Evolutionary conservation across 192 early-diverging fungal genomes (phyloP).

Genomic region (Geranomyces variabilis): DNA sequence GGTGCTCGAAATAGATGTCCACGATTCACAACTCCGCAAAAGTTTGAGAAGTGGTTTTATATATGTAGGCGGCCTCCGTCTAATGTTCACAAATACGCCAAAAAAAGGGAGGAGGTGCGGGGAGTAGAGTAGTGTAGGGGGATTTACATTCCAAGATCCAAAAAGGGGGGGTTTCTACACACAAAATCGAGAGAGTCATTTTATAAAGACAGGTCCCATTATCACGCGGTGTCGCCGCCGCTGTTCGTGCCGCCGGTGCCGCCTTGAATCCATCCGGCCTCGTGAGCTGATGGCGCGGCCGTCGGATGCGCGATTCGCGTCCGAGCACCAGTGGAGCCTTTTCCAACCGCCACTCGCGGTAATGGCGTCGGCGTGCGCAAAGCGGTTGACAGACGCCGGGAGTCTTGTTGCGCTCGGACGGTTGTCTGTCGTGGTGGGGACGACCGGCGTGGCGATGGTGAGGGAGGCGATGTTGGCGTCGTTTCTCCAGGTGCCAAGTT

Average conservation of each 20-base stretch:
- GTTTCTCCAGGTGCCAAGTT: not conserved
- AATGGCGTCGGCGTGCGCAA: not conserved
- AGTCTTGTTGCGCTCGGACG: not conserved
- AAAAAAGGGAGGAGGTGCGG: no score
- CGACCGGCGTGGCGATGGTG: not conserved
- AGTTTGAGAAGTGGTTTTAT: no score
- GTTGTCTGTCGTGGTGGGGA: not conserved
- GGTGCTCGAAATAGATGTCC: no score
- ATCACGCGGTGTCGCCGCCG: not conserved
- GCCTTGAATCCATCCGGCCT: constrained; percentile 2
- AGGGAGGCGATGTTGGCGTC: not conserved
- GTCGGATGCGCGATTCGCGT: not conserved
- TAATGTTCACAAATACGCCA: no score
- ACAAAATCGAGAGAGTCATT: no score
- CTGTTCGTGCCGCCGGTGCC: not conserved
- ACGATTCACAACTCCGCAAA: no score
- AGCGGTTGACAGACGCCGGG: not conserved
- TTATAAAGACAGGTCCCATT: no score
- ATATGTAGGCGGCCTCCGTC: no score
- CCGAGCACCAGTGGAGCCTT: not conserved
- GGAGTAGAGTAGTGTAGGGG: no score
- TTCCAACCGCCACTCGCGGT: not conserved
- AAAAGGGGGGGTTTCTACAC: no score
- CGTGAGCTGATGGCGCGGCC: not conserved
- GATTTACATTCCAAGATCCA: no score